Evolutionary conservation across 805 yeast genomes (phyloP).

Genomic region (Torulaspora microellipsoides): DNA sequence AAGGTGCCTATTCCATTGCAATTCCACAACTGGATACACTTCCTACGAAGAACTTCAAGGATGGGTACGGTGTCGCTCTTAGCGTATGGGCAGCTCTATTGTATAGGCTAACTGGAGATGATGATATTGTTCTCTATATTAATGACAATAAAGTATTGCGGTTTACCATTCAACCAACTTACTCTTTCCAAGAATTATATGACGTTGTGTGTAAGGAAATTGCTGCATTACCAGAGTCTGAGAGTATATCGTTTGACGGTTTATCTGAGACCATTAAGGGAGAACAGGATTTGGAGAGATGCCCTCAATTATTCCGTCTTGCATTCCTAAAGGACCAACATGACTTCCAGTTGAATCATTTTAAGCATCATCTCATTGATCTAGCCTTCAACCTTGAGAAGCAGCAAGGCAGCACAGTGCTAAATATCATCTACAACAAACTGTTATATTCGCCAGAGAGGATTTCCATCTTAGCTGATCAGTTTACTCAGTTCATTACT

Average conservation of each 20-base stretch:
- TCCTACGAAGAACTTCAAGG: slow-evolving; percentile 18
- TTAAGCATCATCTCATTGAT: slow-evolving; percentile 40
- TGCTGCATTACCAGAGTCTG: slow-evolving; percentile 17
- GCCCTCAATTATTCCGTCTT: slow-evolving; percentile 58
- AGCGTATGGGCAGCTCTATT: slow-evolving; percentile 67
- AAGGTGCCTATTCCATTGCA: slow-evolving; percentile 41
- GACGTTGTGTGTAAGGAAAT: slow-evolving; percentile 40
- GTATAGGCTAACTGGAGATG: slow-evolving; percentile 86
- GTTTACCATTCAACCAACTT: slow-evolving; percentile 50
- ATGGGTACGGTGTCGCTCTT: slow-evolving; percentile 49
- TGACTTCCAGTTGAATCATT: slow-evolving; percentile 32
- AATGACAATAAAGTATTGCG: slow-evolving; percentile 50
- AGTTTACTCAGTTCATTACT: slow-evolving; percentile 52
- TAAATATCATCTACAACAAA: slow-evolving; percentile 54
- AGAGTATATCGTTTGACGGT: slow-evolving; percentile 48
- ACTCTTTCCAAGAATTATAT: slow-evolving; percentile 51
- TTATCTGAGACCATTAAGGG: slow-evolving; percentile 49
- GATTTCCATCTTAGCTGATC: slow-evolving; percentile 65
- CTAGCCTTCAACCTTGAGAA: slow-evolving; percentile 38
- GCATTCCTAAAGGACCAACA: slow-evolving; percentile 42
- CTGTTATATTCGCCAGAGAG: slow-evolving; percentile 69
- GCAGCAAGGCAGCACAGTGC: slow-evolving; percentile 10
- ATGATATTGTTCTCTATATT: slow-evolving; percentile 76
- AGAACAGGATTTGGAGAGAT: slow-evolving; percentile 46
- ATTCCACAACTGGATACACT: slow-evolving; percentile 29